Percentiles rank a stretch among this genome's conserved stretches.
Evolutionary conservation across 441 rosid species (phyloP).

Genomic region (Syzygium syzygioides): DNA sequence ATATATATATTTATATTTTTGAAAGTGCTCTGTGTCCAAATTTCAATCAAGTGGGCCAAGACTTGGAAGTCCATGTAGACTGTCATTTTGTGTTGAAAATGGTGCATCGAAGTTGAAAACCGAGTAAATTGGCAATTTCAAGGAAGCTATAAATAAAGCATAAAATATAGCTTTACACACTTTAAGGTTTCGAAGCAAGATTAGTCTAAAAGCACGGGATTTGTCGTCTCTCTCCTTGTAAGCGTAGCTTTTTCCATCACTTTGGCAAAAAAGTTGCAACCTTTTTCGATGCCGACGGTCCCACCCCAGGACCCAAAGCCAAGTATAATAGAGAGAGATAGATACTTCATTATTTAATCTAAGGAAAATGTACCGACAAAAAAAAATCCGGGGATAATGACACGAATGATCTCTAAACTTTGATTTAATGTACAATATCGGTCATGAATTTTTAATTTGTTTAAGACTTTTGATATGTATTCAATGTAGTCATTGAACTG

Average conservation of each 20-base stretch:
- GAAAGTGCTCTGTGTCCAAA: neutral
- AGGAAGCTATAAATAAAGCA: neutral
- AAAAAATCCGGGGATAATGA: too few species aligned
- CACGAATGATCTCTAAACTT: fast-evolving
- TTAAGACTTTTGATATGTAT: too few species aligned
- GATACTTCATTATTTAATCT: neutral
- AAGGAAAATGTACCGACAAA: too few species aligned
- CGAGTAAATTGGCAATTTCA: neutral
- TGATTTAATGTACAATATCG: too few species aligned
- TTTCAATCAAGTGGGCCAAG: neutral
- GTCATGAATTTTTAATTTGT: too few species aligned
- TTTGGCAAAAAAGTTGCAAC: neutral
- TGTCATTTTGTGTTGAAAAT: neutral
- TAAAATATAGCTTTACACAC: neutral
- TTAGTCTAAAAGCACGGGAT: neutral
- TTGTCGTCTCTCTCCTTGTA: neutral
- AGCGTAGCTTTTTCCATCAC: neutral
- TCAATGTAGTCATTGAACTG: too few species aligned
- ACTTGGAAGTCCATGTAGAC: neutral
- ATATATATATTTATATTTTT: too few species aligned
- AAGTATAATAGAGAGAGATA: neutral
- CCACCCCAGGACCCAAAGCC: neutral
- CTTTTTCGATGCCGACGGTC: neutral
- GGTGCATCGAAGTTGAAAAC: neutral
- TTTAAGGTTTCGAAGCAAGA: neutral